Evolutionary conservation across 768 basidiomycete species (phyloP).

Genomic region (Auriculariales sp.): DNA sequence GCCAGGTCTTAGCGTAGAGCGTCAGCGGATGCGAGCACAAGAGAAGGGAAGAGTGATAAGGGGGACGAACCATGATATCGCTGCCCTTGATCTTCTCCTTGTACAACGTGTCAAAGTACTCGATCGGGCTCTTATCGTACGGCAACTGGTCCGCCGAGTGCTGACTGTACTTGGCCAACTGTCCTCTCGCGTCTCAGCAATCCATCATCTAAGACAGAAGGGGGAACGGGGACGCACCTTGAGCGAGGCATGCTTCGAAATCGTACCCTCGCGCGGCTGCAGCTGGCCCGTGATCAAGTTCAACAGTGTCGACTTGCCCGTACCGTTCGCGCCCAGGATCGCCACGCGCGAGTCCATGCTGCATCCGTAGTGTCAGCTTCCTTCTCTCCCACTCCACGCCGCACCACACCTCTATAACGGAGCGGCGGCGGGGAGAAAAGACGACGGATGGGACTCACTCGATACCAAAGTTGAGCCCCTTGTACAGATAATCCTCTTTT

Average conservation of each 20-base stretch:
- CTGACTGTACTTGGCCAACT: constrained; percentile 95
- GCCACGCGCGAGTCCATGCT: constrained; percentile 93
- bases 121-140: constrained; percentile 79
- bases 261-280: constrained; percentile 69
- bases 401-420: no score
- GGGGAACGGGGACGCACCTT: no score
- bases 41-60: background rate
- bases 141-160: constrained; percentile 98
- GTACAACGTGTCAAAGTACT: constrained; percentile 83
- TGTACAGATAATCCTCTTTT: constrained; percentile 76
- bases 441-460: constrained; percentile 40
- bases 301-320: constrained; percentile 85
- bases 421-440: no score
- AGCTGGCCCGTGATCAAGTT: constrained; percentile 77
- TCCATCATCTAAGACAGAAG: no score
- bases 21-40: background rate
- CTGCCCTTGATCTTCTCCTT: constrained; percentile 81
- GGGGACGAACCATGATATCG: constrained; percentile 44
- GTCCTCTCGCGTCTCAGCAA: no score
- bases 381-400: no score
- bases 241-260: constrained; percentile 77
- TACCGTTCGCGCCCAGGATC: constrained; percentile 92
- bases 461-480: constrained; percentile 89
- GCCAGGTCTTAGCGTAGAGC: constrained; percentile 54
- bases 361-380: no score